Evolutionary conservation across 2,329 filamentous ascomycete species (phyloP).

Genomic region (Colletotrichum falcatum): DNA sequence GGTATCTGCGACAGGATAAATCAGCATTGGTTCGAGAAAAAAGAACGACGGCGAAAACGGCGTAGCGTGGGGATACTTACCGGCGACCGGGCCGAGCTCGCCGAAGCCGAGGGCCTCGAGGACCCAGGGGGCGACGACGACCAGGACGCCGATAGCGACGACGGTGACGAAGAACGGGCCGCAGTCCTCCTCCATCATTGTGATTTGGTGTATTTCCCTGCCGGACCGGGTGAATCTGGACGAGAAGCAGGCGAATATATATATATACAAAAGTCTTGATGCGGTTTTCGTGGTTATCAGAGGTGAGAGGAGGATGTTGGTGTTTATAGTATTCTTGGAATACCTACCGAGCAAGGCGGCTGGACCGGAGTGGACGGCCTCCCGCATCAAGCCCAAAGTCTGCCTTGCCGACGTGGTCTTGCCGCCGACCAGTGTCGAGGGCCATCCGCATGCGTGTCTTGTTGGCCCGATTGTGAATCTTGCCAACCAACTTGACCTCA

Average conservation of each 20-base stretch:
- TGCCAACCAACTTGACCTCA: not conserved
- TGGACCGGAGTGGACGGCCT: slow-evolving; percentile 5
- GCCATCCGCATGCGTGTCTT: not conserved
- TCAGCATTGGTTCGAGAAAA: not conserved
- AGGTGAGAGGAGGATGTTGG: not conserved
- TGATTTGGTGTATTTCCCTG: too few relatives aligned
- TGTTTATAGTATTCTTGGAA: not conserved
- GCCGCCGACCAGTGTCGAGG: slow-evolving; percentile 1
- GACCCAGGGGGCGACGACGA: slow-evolving; percentile 32
- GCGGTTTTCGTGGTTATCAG: not conserved
- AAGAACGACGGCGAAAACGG: not conserved
- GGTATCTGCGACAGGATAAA: not conserved
- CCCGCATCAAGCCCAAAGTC: slow-evolving; percentile 1
- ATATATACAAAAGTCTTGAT: not conserved
- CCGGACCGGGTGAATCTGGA: slow-evolving; percentile 5
- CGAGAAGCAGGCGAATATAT: too few relatives aligned
- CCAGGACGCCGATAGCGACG: slow-evolving; percentile 37
- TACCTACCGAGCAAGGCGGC: too few relatives aligned
- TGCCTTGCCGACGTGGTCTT: not conserved
- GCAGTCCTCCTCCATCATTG: too few relatives aligned
- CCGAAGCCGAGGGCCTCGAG: slow-evolving; percentile 37
- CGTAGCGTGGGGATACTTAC: not conserved
- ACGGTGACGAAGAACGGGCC: too few relatives aligned
- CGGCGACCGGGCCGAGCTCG: slow-evolving; percentile 15
- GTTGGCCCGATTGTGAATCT: not conserved